These are phyloP conservation scores for Penicillium desertorum DNA, from an alignment of 495 filamentous ascomycete genomes.

Conservation along the genomic window DNA sequence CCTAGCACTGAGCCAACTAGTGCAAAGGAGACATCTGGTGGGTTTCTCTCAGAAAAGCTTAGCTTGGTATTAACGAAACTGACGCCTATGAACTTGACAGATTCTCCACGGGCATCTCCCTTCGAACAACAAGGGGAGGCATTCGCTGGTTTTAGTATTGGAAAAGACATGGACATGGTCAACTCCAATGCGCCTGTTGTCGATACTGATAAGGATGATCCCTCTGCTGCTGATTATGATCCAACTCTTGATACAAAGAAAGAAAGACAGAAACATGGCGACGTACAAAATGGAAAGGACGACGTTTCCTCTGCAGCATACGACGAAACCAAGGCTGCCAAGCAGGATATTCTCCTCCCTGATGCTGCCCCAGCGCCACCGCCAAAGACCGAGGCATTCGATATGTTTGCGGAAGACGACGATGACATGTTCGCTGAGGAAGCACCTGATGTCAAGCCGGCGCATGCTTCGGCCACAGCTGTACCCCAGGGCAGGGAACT, in stretches of 20 bases:
- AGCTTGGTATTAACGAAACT: background rate
- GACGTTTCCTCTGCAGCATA: conserved; percentile 59
- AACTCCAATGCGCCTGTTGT: conserved; percentile 55
- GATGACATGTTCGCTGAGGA: conserved; percentile 84
- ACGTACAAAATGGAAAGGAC: conserved; percentile 52
- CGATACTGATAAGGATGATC: conserved; percentile 66
- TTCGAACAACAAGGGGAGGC: conserved; percentile 48
- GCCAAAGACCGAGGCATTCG: conserved; percentile 62
- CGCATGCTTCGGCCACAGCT: conserved; percentile 44
- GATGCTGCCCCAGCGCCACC: conserved; percentile 36
- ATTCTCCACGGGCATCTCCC: conserved; percentile 41
- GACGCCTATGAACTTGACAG: conserved; percentile 6
- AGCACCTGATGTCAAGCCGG: conserved; percentile 44
- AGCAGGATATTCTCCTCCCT: conserved; percentile 58
- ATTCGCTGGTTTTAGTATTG: conserved; percentile 55
- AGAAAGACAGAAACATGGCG: conserved; percentile 71
- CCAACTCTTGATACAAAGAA: conserved; percentile 91
- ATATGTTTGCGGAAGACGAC: conserved; percentile 95
- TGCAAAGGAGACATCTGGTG: conserved; percentile 32
- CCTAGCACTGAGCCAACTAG: conserved; percentile 46
- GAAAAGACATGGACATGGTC: conserved; percentile 64
- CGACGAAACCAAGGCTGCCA: conserved; percentile 57
- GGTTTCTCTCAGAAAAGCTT: conserved; percentile 1
- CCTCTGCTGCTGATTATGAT: conserved; percentile 94
- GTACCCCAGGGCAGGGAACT: conserved; percentile 62